These are phyloP conservation scores for Simplicillium aogashimaense DNA, from an alignment of 2,329 filamentous ascomycete species.

Conservation along the genomic window DNA sequence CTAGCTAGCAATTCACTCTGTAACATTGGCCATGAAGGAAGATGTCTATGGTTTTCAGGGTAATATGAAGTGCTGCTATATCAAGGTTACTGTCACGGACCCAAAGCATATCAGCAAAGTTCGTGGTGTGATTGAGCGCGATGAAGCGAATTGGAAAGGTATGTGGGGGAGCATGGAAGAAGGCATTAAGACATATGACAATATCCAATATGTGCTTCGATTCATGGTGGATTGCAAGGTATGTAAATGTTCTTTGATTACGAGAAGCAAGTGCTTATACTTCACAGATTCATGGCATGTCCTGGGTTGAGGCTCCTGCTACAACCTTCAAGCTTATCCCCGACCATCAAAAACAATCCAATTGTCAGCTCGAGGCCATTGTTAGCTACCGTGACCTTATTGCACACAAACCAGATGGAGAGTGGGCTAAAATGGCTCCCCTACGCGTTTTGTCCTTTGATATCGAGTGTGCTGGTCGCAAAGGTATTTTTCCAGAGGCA, in stretches of 20 bases:
- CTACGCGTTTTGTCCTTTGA: constrained; percentile 90
- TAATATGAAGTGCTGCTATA: constrained; percentile 80
- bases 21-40: constrained; percentile 78
- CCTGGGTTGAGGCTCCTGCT: constrained; percentile 83
- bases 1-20: constrained; percentile 66
- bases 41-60: constrained; percentile 93
- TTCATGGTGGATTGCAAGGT: constrained; percentile 99
- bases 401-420: constrained; percentile 78
- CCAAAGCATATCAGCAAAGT: constrained; percentile 75
- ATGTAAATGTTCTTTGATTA: no score
- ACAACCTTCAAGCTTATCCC: constrained; percentile 63
- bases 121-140: constrained; percentile 63
- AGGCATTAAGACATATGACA: constrained; percentile 86
- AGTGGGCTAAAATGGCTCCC: constrained; percentile 98
- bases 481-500: constrained; percentile 93
- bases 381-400: constrained; percentile 76
- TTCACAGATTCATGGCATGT: constrained; percentile 93
- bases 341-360: constrained; percentile 64
- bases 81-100: constrained; percentile 89
- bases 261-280: no score
- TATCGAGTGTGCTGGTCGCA: constrained; percentile 96
- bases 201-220: constrained; percentile 84
- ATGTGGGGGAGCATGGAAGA: constrained; percentile 66
- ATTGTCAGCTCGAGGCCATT: constrained; percentile 90
- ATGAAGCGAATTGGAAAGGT: constrained; percentile 78